Base-by-base conservation (phyloP, 177 flowering plant genomes). In the Vitis hybrid region DNA sequence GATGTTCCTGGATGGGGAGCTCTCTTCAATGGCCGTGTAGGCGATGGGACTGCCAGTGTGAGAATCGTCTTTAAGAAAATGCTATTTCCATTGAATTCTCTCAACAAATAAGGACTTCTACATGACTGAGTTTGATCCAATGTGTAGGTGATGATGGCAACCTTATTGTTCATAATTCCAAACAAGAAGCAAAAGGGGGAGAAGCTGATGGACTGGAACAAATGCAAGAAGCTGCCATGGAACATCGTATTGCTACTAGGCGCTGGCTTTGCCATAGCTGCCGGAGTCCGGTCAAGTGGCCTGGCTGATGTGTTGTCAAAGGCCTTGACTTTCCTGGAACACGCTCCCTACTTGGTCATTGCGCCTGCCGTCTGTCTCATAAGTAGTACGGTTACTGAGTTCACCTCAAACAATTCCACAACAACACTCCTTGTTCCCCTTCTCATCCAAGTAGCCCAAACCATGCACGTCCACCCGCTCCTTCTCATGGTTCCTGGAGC, bases 221-320 rank as follows among this genome's bases (percentile, higher is more conserved):
- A 94, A 70, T 94, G 98, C 93, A 92, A 90, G 89, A 94, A 86
- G 74, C 79, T 94, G 1, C 97, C 94, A 39, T 94, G 97, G 98
- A 81, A 70, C 85, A 86, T 92, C 19, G 74, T 94, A 12, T 72
- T 92, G 31, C 78, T 94, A 2, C 81, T 92, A 3, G 98, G 98
- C 1, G 98, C 98, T 2, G 98, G 98, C 8, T 90, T 94, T 7
- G 98, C 98, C 76, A 88, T 94, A 7, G 97, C 97, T 0, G 90
- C 90, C 1, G 97, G 97, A 3, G 94, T 94, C 19, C 75, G 81
- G 26, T 64, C 87, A 0, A 92, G 97, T 60, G 97, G 97, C 57
- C 88, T 94, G 0, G 90, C 98, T 1, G 85, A 84, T 1, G 79
- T 81, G 0, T 63, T 94, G 22, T 89, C 97, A 0, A 50, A 77